Evolutionary conservation across 75 land plant species (phyloP).

Genomic region (Gnetum montanum): DNA sequence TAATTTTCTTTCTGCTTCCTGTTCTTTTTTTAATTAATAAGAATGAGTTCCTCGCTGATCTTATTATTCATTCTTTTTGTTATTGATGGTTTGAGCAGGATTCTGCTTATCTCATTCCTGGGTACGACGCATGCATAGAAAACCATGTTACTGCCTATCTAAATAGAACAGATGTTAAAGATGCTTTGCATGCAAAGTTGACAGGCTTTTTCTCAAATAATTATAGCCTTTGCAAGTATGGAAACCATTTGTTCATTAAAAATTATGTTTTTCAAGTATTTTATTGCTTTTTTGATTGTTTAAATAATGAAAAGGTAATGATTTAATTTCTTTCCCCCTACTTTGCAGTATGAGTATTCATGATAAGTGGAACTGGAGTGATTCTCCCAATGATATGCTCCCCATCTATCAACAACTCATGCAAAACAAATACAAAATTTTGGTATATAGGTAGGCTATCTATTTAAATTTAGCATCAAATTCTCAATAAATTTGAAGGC

Average conservation of each 20-base stretch:
- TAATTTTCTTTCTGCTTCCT: neutral
- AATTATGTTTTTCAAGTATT: too few relatives aligned
- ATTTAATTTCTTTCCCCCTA: neutral
- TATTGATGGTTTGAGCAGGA: neutral
- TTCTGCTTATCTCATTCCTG: neutral
- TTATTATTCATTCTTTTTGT: neutral
- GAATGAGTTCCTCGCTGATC: too few relatives aligned
- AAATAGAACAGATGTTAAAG: slow-evolving; percentile 35
- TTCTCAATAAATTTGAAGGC: too few relatives aligned
- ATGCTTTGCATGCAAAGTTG: slow-evolving; percentile 37
- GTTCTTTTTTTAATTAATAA: too few relatives aligned
- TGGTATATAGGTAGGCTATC: neutral
- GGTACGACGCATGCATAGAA: slow-evolving; percentile 44
- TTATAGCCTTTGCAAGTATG: slow-evolving; percentile 45
- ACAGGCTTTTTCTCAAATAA: too few relatives aligned
- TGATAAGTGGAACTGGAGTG: neutral
- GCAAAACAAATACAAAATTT: neutral
- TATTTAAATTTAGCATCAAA: too few relatives aligned
- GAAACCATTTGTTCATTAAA: too few relatives aligned
- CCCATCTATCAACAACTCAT: neutral
- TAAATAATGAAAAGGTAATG: neutral
- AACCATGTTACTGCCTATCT: slow-evolving; percentile 27
- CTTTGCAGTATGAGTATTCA: neutral
- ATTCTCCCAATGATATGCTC: neutral
- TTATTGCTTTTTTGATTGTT: neutral